phyloP scores from a whole-genome alignment of 352 stramenopile genomes.

The Pythium brassicae region DNA sequence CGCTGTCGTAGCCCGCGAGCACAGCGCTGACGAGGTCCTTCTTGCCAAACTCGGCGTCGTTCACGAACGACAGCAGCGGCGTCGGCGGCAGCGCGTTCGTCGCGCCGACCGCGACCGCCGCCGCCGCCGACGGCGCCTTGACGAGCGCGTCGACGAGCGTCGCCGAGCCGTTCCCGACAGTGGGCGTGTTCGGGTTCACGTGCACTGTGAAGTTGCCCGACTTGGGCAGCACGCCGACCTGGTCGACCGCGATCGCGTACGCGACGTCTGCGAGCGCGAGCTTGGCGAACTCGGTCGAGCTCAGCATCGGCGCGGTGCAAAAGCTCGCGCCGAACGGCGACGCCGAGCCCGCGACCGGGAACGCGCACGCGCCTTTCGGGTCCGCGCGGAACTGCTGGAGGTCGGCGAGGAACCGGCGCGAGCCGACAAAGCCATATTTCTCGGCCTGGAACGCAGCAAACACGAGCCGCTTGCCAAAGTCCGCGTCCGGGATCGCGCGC shows the following conservation, averaged over 20 bases:
- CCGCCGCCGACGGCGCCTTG: slow-evolving; percentile 38
- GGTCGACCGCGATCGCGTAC: slow-evolving; percentile 75
- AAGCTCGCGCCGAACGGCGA: slow-evolving; percentile 60
- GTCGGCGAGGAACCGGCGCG: slow-evolving; percentile 70
- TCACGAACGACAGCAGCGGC: slow-evolving; percentile 70
- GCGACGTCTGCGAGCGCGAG: slow-evolving; percentile 54
- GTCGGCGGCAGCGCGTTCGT: slow-evolving; percentile 51
- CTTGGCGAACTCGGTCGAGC: slow-evolving; percentile 52
- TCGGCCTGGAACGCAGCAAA: slow-evolving; percentile 82
- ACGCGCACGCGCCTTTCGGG: slow-evolving; percentile 38
- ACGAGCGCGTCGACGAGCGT: slow-evolving; percentile 47
- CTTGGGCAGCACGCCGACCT: slow-evolving; percentile 54
- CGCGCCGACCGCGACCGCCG: slow-evolving; percentile 25
- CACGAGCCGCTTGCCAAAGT: slow-evolving; percentile 70
- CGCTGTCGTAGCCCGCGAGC: slow-evolving; percentile 58
- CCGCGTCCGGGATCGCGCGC: slow-evolving; percentile 52
- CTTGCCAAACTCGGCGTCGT: slow-evolving; percentile 60
- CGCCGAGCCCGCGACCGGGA: slow-evolving; percentile 32
- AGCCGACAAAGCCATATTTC: slow-evolving; percentile 81
- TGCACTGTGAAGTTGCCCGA: slow-evolving; percentile 65
- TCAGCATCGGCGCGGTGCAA: slow-evolving; percentile 67
- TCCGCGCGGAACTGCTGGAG: slow-evolving; percentile 47
- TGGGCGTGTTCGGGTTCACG: slow-evolving; percentile 37
- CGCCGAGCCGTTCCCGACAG: slow-evolving; percentile 29
- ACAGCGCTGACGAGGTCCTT: slow-evolving; percentile 58